Evolutionary conservation across 805 yeast species (phyloP), one percentile per base, ranked within the genome.

Genomic region (Saturnispora mendoncae): DNA sequence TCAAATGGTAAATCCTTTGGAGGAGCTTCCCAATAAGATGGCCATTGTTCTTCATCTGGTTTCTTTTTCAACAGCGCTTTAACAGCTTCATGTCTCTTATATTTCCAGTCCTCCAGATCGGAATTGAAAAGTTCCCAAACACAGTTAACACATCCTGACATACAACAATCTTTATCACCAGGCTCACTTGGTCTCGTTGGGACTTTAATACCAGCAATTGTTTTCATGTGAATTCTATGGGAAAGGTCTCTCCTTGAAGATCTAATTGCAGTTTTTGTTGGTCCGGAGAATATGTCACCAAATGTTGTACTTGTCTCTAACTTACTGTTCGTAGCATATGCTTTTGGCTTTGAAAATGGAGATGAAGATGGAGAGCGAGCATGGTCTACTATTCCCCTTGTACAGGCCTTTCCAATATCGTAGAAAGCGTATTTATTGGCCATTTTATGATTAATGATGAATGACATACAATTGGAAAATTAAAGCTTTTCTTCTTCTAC

Each of bases 131-230:
- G 64, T 52, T 88, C 96, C 97, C 97, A 92, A 2, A 90, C 97
- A 60, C 98, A 90, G 61, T 90, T 87, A 24, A 85, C 78, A 60
- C 98, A 90, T 1, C 98, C 98, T 44, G 92, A 80, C 95, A 87
- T 87, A 61, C 98, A 90, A 60, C 98, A 90, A 59, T 90, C 87
- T 24, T 34, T 40, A 5, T 23, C 35, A 51, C 88, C 95, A 2
- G 97, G 97, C 51, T 85, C 95, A 4, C 64, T 66, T 0, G 98
- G 97, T 55, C 71, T 73, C n/a, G 73, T 76, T 3, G 96, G 95
- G 0, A 90, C 94, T 6, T 56, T 58, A 0, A 92, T 67, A 0
- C 97, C 97, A 0, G 72, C 79, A 3, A 73, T 69, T 2, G 50
- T 47, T 25, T 58, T 51, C 6, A 57, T 51, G 25, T 61, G 45